phyloP scores from a whole-genome alignment of 2,329 filamentous ascomycete genomes.

The Plectosphaerella plurivora region DNA sequence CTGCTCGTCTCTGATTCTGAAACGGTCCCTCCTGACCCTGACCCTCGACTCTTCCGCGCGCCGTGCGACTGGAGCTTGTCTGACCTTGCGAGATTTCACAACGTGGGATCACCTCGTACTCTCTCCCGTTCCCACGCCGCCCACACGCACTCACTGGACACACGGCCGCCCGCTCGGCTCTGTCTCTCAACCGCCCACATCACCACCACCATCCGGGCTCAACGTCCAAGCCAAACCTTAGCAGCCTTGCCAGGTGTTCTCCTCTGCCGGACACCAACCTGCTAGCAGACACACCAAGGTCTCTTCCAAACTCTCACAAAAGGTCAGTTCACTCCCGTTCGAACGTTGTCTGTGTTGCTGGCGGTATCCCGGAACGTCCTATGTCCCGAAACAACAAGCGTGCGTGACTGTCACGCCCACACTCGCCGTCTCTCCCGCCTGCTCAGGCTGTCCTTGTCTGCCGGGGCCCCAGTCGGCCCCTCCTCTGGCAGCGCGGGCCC shows the following conservation, averaged over 20 bases:
- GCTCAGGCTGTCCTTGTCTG: not conserved
- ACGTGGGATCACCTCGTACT: not conserved
- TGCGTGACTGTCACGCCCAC: constrained; percentile 27
- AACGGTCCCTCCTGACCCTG: not conserved
- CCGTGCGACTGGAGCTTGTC: not conserved
- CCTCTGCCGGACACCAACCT: too few relatives aligned
- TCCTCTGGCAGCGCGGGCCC: not conserved
- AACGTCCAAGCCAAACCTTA: too few relatives aligned
- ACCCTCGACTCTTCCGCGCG: not conserved
- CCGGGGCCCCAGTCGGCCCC: not conserved
- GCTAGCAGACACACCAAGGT: too few relatives aligned
- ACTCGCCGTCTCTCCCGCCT: not conserved
- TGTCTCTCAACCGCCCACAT: too few relatives aligned
- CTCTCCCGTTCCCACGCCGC: too few relatives aligned
- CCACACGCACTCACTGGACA: too few relatives aligned
- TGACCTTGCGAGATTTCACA: not conserved
- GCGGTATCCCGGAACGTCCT: constrained; percentile 5
- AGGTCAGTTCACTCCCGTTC: not conserved
- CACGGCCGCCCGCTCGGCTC: too few relatives aligned
- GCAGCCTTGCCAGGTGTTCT: too few relatives aligned
- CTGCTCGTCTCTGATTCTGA: not conserved
- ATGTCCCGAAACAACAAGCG: constrained; percentile 36
- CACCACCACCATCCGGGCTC: too few relatives aligned
- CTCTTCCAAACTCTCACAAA: too few relatives aligned
- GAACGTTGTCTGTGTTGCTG: not conserved